phyloP scores from a whole-genome alignment of 164 flowering plant species.

The Umbellularia californica region DNA sequence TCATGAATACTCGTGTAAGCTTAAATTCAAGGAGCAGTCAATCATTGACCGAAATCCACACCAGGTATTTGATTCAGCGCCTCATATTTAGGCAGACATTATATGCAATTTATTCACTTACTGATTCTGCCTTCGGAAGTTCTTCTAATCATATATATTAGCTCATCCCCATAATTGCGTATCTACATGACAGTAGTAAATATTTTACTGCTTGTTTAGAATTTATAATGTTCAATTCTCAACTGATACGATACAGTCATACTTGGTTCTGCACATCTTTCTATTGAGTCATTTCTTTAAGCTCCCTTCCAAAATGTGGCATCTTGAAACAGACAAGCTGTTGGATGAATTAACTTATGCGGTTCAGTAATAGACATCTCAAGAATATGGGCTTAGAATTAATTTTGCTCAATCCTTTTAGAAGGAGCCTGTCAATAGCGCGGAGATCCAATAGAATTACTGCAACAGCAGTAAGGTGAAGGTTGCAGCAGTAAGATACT shows the following conservation, averaged over 20 bases:
- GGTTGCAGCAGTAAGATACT: too few species aligned
- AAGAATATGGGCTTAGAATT: too few species aligned
- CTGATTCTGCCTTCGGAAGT: background rate
- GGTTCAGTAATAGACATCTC: too few species aligned
- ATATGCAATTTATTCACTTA: background rate
- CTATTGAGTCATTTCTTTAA: too few species aligned
- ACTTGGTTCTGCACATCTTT: background rate
- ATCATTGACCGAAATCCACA: conserved; percentile 86
- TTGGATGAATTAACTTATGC: too few species aligned
- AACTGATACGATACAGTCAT: background rate
- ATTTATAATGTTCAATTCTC: background rate
- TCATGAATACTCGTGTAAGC: conserved; percentile 62
- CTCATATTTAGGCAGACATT: background rate
- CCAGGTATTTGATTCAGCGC: conserved; percentile 39
- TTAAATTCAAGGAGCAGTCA: conserved; percentile 84
- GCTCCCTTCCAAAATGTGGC: too few species aligned
- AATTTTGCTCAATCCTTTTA: too few species aligned
- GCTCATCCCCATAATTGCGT: background rate
- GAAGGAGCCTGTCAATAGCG: too few species aligned
- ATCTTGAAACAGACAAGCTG: too few species aligned
- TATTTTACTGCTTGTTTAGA: background rate
- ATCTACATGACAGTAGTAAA: background rate
- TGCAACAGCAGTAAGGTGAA: too few species aligned
- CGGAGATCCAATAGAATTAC: too few species aligned
- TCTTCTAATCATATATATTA: too few species aligned